Percentiles rank a stretch among this genome's conserved stretches.
These are phyloP conservation scores for Cokeromyces recurvatus DNA, from an alignment of 371 early-diverging fungal species.

Conservation along the genomic window DNA sequence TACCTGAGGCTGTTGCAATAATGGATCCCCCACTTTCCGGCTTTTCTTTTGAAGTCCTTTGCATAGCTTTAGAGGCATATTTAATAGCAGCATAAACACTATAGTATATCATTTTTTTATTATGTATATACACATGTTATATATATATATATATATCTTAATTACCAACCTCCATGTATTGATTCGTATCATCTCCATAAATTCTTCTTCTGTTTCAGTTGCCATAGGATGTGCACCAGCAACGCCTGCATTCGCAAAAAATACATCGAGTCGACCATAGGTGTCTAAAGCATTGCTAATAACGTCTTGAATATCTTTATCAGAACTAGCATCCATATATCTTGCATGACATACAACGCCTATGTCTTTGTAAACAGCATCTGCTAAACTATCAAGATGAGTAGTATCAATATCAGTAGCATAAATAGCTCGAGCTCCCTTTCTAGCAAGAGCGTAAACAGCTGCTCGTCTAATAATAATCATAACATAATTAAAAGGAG, in stretches of 20 bases:
- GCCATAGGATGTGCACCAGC: conserved; percentile 11
- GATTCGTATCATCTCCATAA: conserved; percentile 24
- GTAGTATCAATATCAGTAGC: conserved; percentile 34
- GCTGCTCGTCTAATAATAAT: conserved; percentile 29
- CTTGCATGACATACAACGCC: conserved; percentile 34
- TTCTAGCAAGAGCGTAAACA: conserved; percentile 36
- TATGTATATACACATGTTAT: too few relatives aligned
- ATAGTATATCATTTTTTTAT: not conserved
- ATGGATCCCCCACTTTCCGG: conserved; percentile 25
- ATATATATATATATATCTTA: too few relatives aligned
- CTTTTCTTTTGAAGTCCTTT: conserved; percentile 7
- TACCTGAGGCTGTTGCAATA: conserved; percentile 38
- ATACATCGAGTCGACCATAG: conserved; percentile 52
- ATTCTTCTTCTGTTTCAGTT: conserved; percentile 12
- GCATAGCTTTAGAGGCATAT: conserved; percentile 32
- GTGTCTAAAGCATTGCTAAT: conserved; percentile 31
- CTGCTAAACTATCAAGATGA: conserved; percentile 27
- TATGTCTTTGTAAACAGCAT: conserved; percentile 31
- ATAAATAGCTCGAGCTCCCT: conserved; percentile 38
- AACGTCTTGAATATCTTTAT: conserved; percentile 27
- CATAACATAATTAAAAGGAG: not conserved
- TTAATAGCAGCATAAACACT: conserved; percentile 38
- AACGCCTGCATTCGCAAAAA: conserved; percentile 51
- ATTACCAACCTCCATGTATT: conserved; percentile 24
- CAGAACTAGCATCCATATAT: conserved; percentile 39